phyloP scores from a whole-genome alignment of 371 early-diverging fungal species.

The Mucor indicus region DNA sequence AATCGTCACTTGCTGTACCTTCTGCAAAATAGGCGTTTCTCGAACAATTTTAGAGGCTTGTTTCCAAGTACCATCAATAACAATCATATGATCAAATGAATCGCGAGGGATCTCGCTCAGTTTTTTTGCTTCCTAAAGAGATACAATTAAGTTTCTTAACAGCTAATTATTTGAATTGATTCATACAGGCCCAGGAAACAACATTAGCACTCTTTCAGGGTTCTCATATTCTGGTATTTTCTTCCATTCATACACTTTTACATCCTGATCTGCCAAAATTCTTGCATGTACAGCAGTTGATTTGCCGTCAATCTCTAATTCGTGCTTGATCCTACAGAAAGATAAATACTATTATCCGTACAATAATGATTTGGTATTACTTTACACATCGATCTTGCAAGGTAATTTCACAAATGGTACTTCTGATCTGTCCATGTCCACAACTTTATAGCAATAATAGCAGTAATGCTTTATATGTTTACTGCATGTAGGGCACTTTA shows the following conservation, averaged over 20 bases:
- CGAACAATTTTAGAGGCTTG: constrained; percentile 80
- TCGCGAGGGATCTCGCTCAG: constrained; percentile 57
- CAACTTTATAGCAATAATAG: constrained; percentile 62
- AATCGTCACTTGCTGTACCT: constrained; percentile 58
- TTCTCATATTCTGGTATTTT: constrained; percentile 57
- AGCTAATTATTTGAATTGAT: not conserved
- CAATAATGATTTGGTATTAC: constrained; percentile 29
- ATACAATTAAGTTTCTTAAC: not conserved
- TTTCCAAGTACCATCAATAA: constrained; percentile 93
- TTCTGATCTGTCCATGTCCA: constrained; percentile 46
- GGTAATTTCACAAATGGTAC: constrained; percentile 75
- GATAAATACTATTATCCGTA: not conserved
- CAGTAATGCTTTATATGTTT: constrained; percentile 73
- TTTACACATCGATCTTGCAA: constrained; percentile 70
- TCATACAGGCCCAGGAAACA: constrained; percentile 85
- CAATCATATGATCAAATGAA: constrained; percentile 74
- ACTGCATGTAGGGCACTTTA: constrained; percentile 55
- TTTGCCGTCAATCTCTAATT: constrained; percentile 76
- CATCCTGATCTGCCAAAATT: constrained; percentile 71
- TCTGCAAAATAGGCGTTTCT: constrained; percentile 39
- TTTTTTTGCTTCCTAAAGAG: constrained; percentile 63
- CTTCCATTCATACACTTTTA: constrained; percentile 58
- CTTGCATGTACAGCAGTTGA: constrained; percentile 86
- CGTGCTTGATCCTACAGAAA: constrained; percentile 70
- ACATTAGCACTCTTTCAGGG: constrained; percentile 67